A percentile compares a stretch with the other conserved stretches of the same genome.
These are phyloP conservation scores for Xylaria longipes DNA, from an alignment of 495 filamentous ascomycete species.

Conservation along the genomic window DNA sequence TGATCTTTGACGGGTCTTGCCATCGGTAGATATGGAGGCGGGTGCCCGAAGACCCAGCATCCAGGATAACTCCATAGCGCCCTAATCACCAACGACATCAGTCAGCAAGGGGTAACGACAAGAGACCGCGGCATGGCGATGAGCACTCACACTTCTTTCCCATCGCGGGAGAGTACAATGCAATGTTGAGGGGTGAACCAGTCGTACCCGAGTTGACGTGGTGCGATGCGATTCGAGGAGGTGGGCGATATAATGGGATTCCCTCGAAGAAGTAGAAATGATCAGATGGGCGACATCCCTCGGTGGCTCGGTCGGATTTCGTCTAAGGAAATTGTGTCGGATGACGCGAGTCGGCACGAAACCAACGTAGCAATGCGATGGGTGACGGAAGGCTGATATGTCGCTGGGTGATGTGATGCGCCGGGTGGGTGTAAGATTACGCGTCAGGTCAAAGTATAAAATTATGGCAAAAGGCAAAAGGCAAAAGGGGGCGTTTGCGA, in stretches of 20 bases:
- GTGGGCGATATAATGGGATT: background rate
- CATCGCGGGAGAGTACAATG: conserved; percentile 29
- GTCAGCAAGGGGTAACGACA: conserved; percentile 25
- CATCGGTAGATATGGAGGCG: conserved; percentile 93
- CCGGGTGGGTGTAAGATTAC: conserved; percentile 20
- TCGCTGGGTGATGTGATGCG: background rate
- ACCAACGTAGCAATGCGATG: background rate
- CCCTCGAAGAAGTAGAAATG: background rate
- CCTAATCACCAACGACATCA: conserved; percentile 34
- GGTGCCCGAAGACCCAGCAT: conserved; percentile 77
- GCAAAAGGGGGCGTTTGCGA: conserved; percentile 20
- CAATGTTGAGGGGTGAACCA: background rate
- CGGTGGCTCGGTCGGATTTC: background rate
- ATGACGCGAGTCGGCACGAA: background rate
- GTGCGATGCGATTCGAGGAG: conserved; percentile 1
- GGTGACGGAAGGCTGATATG: background rate
- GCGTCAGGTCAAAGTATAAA: conserved; percentile 26
- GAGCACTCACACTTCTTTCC: conserved; percentile 42
- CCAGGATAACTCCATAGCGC: conserved; percentile 67
- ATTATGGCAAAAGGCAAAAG: conserved; percentile 24
- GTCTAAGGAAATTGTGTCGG: background rate
- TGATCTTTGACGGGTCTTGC: conserved; percentile 75
- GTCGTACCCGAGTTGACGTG: background rate
- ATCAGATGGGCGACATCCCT: conserved; percentile 16
- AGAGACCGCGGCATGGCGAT: background rate